A percentile compares a stretch with the other conserved stretches of the same genome.
Conservation (phyloP, 2,329 filamentous ascomycete species). For the Paracamarosporium sp. region DNA sequence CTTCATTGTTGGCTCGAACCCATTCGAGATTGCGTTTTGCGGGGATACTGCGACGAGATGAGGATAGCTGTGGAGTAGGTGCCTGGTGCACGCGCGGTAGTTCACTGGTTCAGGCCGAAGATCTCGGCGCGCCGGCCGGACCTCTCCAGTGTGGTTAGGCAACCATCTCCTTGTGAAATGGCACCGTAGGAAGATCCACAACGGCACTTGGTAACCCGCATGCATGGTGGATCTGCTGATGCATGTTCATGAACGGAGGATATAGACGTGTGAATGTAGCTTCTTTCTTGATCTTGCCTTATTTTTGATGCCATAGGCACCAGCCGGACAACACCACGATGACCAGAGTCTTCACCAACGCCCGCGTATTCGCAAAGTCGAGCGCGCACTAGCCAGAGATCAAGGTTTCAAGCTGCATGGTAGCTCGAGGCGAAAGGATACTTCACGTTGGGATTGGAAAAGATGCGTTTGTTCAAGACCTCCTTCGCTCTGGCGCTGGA, state of each 20-base stretch:
- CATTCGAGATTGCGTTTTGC: neutral
- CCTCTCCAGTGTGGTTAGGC: neutral
- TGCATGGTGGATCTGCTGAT: too few relatives aligned
- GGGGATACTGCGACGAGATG: neutral
- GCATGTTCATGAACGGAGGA: too few relatives aligned
- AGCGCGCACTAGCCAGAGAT: neutral
- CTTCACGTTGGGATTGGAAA: slow-evolving; percentile 51
- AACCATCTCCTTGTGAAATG: neutral
- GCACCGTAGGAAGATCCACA: too few relatives aligned
- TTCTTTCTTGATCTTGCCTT: neutral
- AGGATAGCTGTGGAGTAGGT: neutral
- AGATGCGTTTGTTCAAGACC: slow-evolving; percentile 47
- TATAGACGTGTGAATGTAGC: too few relatives aligned
- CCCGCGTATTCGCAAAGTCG: slow-evolving; percentile 24
- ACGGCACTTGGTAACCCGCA: too few relatives aligned
- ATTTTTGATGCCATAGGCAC: neutral
- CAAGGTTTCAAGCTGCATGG: neutral
- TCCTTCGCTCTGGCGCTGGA: neutral
- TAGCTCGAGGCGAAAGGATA: slow-evolving; percentile 20
- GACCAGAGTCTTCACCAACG: slow-evolving; percentile 34
- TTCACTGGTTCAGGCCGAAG: neutral
- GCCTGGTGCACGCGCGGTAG: neutral
- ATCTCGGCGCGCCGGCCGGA: neutral
- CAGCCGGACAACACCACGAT: neutral
- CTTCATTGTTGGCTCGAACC: neutral